Evolutionary conservation across 2,329 filamentous ascomycete genomes (phyloP).

Genomic region (Fusarium clavum): DNA sequence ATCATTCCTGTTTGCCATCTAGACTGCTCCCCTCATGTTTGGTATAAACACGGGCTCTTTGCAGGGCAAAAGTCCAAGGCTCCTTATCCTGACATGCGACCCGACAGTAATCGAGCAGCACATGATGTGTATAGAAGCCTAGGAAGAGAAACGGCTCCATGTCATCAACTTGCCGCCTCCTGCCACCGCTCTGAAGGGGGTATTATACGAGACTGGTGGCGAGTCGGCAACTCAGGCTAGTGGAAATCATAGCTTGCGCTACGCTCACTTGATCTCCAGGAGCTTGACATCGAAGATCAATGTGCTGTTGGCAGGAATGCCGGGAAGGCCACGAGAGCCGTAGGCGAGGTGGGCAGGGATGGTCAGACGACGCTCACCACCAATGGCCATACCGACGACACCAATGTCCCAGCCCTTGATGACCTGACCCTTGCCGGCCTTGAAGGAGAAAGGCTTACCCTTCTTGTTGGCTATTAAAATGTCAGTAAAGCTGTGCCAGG

Average conservation of each 20-base stretch:
- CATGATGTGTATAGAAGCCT: constrained; percentile 31
- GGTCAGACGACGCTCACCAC: constrained; percentile 91
- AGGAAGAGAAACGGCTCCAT: constrained; percentile 17
- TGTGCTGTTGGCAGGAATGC: constrained; percentile 91
- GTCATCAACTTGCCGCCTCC: constrained; percentile 23
- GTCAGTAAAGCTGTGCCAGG: constrained; percentile 37
- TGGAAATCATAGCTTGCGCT: constrained; percentile 9
- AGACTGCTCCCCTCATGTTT: constrained; percentile 33
- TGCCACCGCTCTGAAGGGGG: constrained; percentile 34
- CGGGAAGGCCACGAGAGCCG: constrained; percentile 83
- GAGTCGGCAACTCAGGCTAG: constrained; percentile 23
- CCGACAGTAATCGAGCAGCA: constrained; percentile 40
- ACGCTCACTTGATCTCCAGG: constrained; percentile 80
- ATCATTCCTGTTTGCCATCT: constrained; percentile 57
- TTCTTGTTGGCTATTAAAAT: constrained; percentile 87
- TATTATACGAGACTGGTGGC: constrained; percentile 41
- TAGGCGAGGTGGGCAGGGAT: constrained; percentile 91
- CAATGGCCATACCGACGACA: constrained; percentile 89
- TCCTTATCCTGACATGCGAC: constrained; percentile 55
- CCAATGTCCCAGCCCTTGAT: constrained; percentile 99
- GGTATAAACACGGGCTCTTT: constrained; percentile 26
- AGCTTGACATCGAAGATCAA: constrained; percentile 93
- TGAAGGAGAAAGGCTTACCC: constrained; percentile 97
- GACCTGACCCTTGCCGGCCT: constrained; percentile 92
- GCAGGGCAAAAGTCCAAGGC: constrained; percentile 60